phyloP scores from a whole-genome alignment of 2,329 filamentous ascomycete species.

The Colletotrichum melonis region DNA sequence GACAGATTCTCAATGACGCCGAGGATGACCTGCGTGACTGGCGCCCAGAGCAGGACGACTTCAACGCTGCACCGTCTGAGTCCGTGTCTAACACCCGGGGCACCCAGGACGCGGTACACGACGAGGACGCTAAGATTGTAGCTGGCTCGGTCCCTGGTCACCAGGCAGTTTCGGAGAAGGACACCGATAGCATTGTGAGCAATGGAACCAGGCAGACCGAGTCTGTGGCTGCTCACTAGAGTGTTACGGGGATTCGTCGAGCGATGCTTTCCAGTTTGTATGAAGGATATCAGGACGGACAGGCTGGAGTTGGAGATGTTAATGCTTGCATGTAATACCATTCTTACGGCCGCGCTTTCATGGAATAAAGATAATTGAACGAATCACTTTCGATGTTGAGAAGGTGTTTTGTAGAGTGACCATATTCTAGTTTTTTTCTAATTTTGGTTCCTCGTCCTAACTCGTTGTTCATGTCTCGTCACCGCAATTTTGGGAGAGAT shows the following conservation, averaged over 20 bases:
- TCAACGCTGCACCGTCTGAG: slow-evolving; percentile 21
- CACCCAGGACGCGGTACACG: slow-evolving; percentile 14
- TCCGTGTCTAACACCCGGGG: slow-evolving; percentile 9
- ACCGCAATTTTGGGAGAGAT: neutral
- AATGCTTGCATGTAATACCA: slow-evolving; percentile 7
- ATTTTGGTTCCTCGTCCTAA: neutral
- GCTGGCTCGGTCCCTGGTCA: slow-evolving; percentile 6
- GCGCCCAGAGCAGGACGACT: slow-evolving; percentile 59
- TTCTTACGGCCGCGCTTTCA: slow-evolving; percentile 25
- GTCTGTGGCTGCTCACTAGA: neutral
- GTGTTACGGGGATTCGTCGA: neutral
- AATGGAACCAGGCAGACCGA: slow-evolving; percentile 20
- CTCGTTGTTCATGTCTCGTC: neutral
- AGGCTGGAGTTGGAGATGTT: neutral
- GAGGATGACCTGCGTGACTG: slow-evolving; percentile 89
- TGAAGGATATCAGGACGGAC: neutral
- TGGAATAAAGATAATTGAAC: slow-evolving; percentile 12
- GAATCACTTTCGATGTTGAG: neutral
- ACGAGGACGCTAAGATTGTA: slow-evolving; percentile 27
- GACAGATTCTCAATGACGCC: slow-evolving; percentile 90
- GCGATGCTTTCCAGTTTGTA: neutral
- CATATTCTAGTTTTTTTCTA: too few species aligned
- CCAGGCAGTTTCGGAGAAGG: neutral
- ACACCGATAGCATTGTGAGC: slow-evolving; percentile 1
- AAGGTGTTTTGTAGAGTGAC: too few species aligned